Evolutionary conservation across 345 rosid species (phyloP), one percentile per base, ranked within the genome.

Genomic region (Dovyalis caffra): DNA sequence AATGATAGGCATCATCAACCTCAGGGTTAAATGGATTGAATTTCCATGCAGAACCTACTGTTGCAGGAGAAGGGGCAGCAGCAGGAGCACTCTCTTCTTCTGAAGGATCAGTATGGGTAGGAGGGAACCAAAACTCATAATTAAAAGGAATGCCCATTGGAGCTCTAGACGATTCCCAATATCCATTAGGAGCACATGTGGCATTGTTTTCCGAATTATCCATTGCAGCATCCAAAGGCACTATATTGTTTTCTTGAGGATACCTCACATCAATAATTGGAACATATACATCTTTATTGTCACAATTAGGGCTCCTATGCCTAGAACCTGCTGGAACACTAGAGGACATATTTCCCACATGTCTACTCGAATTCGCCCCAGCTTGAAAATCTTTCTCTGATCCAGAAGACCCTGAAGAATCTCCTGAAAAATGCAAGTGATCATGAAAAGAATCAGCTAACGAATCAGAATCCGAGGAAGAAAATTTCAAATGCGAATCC

Each of bases 401-500:
- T 5, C 5, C 47, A 43, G 47, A 43, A 14, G 49, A 43, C 49
- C n/a, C n/a, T n/a, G n/a, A n/a, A n/a, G n/a, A n/a, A n/a, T 43
- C 49, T 43, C 49, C 49, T 43, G 49, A 43, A 43, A 43, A 43
- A 14, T 14, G 49, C 49, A 43, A 14, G 15, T 43, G 49, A 11
- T 43, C 49, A 43, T 43, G 15, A 43, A 43, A 16, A 43, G 49
- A 43, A 43, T 43, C 49, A 3, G 49, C 1, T 43, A 0, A 16
- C 15, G 49, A 43, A 16, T 71, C 34, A 2, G 66, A 23, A 2
- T 66, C 72, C 0, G 72, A 71, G 40, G 73, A 26, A 3, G 64
- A 28, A 28, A 67, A 66, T 34, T 56, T 56, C 77, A 74, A 28
- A 64, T 43, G 70, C 5, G 77, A 66, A 57, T 65, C n/a, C 10